Evolutionary conservation across 345 rosid species (phyloP).

Genomic region (Turritis glabra): DNA sequence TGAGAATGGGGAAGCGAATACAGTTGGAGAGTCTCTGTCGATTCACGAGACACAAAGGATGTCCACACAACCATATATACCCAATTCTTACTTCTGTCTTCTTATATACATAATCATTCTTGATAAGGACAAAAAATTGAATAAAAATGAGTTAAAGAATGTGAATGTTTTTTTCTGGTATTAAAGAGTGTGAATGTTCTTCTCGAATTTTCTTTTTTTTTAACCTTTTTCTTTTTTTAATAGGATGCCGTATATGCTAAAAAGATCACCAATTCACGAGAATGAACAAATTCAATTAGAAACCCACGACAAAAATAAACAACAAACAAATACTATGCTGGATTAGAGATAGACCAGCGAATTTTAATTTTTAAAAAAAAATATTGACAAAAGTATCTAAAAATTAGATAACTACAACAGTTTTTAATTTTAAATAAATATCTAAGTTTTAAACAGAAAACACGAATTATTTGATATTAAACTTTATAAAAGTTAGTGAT

Average conservation of each 20-base stretch:
- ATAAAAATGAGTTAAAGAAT: background rate
- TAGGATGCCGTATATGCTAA: constrained; percentile 14
- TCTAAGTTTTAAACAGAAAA: too few relatives aligned
- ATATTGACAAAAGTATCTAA: background rate
- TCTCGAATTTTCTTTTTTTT: constrained; percentile 2
- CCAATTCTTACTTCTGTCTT: constrained; percentile 32
- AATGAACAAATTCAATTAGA: constrained; percentile 12
- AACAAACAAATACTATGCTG: background rate
- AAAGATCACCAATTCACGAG: constrained; percentile 16
- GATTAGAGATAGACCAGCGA: background rate
- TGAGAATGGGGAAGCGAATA: constrained; percentile 26
- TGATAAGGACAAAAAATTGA: constrained; percentile 11
- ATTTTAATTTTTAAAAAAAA: background rate
- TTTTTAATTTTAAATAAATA: too few relatives aligned
- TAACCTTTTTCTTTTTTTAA: background rate
- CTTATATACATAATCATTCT: constrained; percentile 13
- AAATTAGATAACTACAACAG: background rate
- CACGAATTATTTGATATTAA: too few relatives aligned
- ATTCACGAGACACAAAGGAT: constrained; percentile 38
- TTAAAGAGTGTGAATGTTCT: constrained; percentile 30
- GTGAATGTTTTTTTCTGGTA: constrained; percentile 13
- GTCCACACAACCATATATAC: constrained; percentile 36
- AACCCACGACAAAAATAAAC: background rate
- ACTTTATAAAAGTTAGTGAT: too few relatives aligned
- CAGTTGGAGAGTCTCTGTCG: constrained; percentile 36